Percentiles rank a stretch among this genome's conserved stretches.
Conservation (phyloP, 164 flowering plant genomes). For the Magnolia kwangsiensis region DNA sequence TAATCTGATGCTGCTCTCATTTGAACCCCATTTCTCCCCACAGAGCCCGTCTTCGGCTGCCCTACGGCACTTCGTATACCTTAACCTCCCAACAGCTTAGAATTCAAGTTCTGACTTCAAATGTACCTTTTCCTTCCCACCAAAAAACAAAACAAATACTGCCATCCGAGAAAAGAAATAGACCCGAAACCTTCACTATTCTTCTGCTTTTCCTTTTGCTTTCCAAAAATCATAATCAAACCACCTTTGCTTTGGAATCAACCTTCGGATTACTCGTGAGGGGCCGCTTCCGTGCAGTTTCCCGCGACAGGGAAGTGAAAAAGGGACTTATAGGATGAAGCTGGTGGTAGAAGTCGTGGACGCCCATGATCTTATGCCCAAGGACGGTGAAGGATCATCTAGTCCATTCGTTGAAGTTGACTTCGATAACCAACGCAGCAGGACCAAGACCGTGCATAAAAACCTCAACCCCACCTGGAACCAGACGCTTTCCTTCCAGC, state of each 20-base stretch:
- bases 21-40: background rate
- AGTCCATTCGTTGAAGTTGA: conserved; percentile 16
- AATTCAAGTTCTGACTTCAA: background rate
- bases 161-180: conserved; percentile 1
- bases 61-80: background rate
- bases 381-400: conserved; percentile 21
- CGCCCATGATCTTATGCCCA: conserved; percentile 21
- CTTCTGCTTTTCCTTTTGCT: conserved; percentile 13
- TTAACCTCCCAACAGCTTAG: background rate
- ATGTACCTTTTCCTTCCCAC: background rate
- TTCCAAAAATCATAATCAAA: conserved; percentile 1
- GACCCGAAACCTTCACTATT: background rate
- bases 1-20: background rate
- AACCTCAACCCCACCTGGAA: conserved; percentile 18
- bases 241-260: conserved; percentile 19
- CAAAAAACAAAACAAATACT: background rate
- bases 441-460: conserved; percentile 11
- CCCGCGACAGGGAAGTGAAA: conserved; percentile 9
- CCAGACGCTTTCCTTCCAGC: conserved; percentile 13
- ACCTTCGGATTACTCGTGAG: conserved; percentile 13
- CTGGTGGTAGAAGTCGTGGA: conserved; percentile 23
- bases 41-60: background rate
- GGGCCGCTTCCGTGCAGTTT: conserved; percentile 12
- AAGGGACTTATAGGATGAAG: conserved; percentile 15
- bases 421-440: conserved; percentile 15